phyloP scores from a whole-genome alignment of 78 protist genomes.

The Chrysochromulina parva region DNA sequence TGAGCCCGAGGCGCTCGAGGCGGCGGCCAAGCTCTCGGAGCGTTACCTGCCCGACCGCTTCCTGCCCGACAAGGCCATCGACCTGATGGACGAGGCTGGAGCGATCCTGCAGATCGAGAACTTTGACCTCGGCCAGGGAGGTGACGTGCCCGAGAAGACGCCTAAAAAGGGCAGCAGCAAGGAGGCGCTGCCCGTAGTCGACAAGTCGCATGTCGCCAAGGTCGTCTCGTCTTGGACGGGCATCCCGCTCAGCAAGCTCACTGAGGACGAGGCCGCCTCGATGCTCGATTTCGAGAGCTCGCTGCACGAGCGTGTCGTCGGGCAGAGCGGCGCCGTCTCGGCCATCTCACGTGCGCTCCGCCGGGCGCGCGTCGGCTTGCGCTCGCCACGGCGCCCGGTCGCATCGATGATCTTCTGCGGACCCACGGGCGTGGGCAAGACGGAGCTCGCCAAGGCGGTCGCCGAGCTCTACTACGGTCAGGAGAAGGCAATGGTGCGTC shows the following conservation, averaged over 20 bases:
- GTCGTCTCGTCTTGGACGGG: constrained; percentile 76
- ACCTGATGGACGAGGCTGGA: constrained; percentile 46
- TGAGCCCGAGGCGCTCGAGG: constrained; percentile 60
- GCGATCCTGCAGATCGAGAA: neutral
- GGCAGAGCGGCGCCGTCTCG: constrained; percentile 34
- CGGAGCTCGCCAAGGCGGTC: constrained; percentile 63
- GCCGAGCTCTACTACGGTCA: constrained; percentile 2
- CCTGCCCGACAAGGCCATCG: constrained; percentile 83
- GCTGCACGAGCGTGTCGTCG: constrained; percentile 55
- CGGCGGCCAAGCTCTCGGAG: constrained; percentile 84
- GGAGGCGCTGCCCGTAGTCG: constrained; percentile 9
- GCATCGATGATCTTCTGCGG: constrained; percentile 68
- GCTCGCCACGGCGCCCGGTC: constrained; percentile 57
- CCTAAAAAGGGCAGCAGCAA: too few species aligned
- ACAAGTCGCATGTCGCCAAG: constrained; percentile 46
- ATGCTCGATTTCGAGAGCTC: constrained; percentile 50
- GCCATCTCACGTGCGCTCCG: constrained; percentile 60
- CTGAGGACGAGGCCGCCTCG: constrained; percentile 22
- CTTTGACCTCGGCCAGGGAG: too few species aligned
- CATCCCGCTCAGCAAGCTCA: constrained; percentile 62
- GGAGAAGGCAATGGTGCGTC: constrained; percentile 33
- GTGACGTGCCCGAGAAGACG: too few species aligned
- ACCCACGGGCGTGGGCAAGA: constrained; percentile 75
- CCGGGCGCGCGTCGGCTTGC: constrained; percentile 59
- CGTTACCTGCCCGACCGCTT: constrained; percentile 92